phyloP scores from a whole-genome alignment of 176 grass and related monocot species.

The Juncus effusus region DNA sequence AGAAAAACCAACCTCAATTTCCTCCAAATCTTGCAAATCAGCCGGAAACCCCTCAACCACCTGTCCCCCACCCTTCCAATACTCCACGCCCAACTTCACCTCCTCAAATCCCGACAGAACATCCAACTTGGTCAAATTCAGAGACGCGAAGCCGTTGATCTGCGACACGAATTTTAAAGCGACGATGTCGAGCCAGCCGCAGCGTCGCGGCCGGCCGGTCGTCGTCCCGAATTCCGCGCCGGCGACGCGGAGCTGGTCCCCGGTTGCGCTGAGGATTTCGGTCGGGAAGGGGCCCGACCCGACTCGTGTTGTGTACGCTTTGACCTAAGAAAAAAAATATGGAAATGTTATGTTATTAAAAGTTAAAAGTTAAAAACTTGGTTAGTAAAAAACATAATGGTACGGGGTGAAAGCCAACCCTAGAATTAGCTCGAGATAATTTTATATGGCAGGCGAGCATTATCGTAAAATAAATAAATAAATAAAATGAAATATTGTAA shows the following conservation, averaged over 20 bases:
- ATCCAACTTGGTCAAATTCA: conserved; percentile 90
- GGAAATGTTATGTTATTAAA: no score
- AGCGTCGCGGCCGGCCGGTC: conserved; percentile 75
- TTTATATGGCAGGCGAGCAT: no score
- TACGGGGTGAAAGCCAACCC: no score
- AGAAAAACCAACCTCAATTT: conserved; percentile 47
- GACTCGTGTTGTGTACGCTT: conserved; percentile 93
- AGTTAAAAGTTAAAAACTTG: no score
- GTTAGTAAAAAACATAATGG: no score
- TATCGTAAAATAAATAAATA: no score
- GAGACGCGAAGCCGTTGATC: conserved; percentile 84
- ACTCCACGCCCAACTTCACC: conserved; percentile 62
- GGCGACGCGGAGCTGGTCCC: conserved; percentile 55
- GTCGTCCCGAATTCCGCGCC: conserved; percentile 96
- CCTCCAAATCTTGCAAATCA: conserved; percentile 51
- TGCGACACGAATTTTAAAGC: conserved; percentile 76
- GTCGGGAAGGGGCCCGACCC: conserved; percentile 90
- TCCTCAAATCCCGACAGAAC: conserved; percentile 72
- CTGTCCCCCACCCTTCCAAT: conserved; percentile 40
- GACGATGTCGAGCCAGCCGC: conserved; percentile 91
- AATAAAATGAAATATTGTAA: no score
- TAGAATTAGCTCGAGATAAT: no score
- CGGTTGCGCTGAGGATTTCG: conserved; percentile 62
- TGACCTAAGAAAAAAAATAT: conserved; percentile 43
- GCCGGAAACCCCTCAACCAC: conserved; percentile 54